Conservation (phyloP, 805 yeast species). For the Wickerhamiella parazyma region DNA sequence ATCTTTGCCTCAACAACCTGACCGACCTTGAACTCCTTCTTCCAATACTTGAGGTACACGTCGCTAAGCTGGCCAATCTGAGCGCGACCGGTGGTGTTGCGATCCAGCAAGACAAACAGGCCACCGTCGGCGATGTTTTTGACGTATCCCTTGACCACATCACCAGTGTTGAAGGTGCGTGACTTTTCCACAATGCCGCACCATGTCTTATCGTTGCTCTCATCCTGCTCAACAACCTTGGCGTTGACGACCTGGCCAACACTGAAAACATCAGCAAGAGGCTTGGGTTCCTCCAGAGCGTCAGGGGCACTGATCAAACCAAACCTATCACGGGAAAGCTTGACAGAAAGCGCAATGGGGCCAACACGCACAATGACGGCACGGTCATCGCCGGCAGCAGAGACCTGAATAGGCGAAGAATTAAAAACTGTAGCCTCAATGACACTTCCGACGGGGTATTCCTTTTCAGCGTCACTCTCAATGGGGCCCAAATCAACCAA, state of each 20-base stretch:
- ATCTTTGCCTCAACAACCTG: conserved; percentile 69
- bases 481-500: conserved; percentile 38
- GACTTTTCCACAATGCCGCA: conserved; percentile 16
- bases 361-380: conserved; percentile 48
- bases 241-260: conserved; percentile 46
- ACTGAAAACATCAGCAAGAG: conserved; percentile 24
- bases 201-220: conserved; percentile 8
- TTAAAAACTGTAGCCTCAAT: conserved; percentile 42
- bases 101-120: conserved; percentile 61
- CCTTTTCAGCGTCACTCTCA: conserved; percentile 35
- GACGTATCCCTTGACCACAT: conserved; percentile 68
- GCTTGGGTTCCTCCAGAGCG: conserved; percentile 52
- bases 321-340: conserved; percentile 46
- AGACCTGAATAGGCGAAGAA: conserved; percentile 36
- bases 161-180: conserved; percentile 44
- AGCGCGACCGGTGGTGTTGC: conserved; percentile 61
- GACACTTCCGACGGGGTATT: conserved; percentile 62
- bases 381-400: conserved; percentile 36
- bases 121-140: conserved; percentile 62
- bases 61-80: conserved; percentile 74
- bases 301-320: conserved; percentile 65
- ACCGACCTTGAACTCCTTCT: conserved; percentile 52
- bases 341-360: conserved; percentile 50
- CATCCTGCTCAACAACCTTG: conserved; percentile 6
- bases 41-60: conserved; percentile 75